Evolutionary conservation across 805 yeast genomes (phyloP).

Genomic region (Komagataella kurtzmanii): DNA sequence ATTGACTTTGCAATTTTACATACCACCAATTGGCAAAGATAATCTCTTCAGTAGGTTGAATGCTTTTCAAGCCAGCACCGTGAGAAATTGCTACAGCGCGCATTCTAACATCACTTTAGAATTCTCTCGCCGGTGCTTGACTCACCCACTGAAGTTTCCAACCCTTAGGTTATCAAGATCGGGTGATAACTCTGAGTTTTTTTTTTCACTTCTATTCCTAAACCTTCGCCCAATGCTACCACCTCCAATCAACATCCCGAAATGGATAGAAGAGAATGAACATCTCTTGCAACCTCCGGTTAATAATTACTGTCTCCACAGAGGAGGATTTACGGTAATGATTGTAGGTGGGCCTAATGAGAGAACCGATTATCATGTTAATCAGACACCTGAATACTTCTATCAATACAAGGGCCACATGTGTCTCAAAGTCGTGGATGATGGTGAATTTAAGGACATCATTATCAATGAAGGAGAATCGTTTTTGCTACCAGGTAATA

Average conservation of each 20-base stretch:
- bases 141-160: neutral
- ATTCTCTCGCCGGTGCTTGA: neutral
- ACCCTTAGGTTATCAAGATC: neutral
- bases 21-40: neutral
- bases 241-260: slow-evolving; percentile 62
- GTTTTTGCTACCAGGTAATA: slow-evolving; percentile 72
- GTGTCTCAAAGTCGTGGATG: slow-evolving; percentile 74
- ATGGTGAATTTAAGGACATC: slow-evolving; percentile 63
- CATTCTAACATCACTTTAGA: too few species aligned
- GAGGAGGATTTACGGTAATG: slow-evolving; percentile 92
- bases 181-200: neutral
- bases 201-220: neutral
- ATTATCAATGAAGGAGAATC: slow-evolving; percentile 76
- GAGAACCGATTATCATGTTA: slow-evolving; percentile 85
- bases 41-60: too few species aligned
- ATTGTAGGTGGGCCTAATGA: slow-evolving; percentile 93
- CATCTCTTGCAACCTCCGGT: slow-evolving; percentile 83
- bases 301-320: slow-evolving; percentile 77
- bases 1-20: neutral
- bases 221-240: slow-evolving; percentile 28
- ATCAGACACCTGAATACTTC: slow-evolving; percentile 92
- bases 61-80: too few species aligned
- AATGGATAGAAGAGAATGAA: slow-evolving; percentile 71
- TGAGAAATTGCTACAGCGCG: too few species aligned
- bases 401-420: slow-evolving; percentile 78